A percentile compares a stretch with the other conserved stretches of the same genome.
These are phyloP conservation scores for Sambucus nigra DNA, from an alignment of 129 eudicot genomes.

Conservation along the genomic window DNA sequence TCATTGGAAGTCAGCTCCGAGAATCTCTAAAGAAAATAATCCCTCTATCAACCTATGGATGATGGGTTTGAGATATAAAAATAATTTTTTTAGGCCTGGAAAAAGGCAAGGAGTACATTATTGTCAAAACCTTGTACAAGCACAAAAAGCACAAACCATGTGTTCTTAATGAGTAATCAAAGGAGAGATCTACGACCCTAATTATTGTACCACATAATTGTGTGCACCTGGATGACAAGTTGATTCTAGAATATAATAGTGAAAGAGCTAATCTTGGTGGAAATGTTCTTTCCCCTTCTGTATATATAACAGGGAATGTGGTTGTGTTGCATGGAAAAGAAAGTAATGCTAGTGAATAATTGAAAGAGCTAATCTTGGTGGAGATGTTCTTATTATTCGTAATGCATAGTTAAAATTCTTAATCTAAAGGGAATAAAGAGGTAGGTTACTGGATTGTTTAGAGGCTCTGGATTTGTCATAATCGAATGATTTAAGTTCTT, in stretches of 20 bases:
- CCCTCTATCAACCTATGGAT: conserved; percentile 41
- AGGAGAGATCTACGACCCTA: conserved; percentile 75
- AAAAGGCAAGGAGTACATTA: conserved; percentile 68
- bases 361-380: conserved; percentile 73
- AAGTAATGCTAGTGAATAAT: conserved; percentile 62
- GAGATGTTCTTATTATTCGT: conserved; percentile 40
- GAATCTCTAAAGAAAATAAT: conserved; percentile 52
- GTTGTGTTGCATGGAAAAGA: conserved; percentile 85
- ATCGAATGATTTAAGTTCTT: too few relatives aligned
- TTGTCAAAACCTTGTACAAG: conserved; percentile 93
- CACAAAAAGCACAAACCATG: conserved; percentile 94
- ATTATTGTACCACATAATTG: conserved; percentile 78
- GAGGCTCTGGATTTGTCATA: too few relatives aligned
- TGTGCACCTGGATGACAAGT: conserved; percentile 62
- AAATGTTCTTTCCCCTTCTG: conserved; percentile 50
- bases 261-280: conserved; percentile 87
- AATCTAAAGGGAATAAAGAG: too few relatives aligned
- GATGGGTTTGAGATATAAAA: conserved; percentile 61
- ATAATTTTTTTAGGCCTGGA: conserved; percentile 78
- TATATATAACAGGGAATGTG: conserved; percentile 85
- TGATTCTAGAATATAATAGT: conserved; percentile 88
- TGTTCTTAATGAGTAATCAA: conserved; percentile 79
- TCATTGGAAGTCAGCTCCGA: conserved; percentile 50
- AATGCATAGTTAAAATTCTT: too few relatives aligned
- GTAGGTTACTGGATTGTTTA: too few relatives aligned